Conservation (phyloP, 1,284 basidiomycete genomes). For the Trametes polyzona region DNA sequence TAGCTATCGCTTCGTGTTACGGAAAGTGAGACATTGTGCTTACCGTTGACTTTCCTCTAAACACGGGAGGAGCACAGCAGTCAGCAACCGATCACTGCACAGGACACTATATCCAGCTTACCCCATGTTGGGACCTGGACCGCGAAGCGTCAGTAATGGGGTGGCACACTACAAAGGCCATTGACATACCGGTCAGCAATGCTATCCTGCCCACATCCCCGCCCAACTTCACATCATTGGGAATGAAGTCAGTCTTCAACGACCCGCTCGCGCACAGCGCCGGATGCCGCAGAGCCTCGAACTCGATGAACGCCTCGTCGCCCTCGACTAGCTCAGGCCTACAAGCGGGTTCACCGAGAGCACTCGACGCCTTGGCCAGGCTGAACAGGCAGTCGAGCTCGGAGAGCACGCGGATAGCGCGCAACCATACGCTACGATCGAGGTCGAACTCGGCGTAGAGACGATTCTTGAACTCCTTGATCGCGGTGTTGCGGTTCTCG, state of each 20-base stretch:
- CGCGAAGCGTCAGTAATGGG: background rate
- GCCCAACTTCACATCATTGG: conserved; percentile 92
- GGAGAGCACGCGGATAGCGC: conserved; percentile 77
- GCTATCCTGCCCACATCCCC: conserved; percentile 79
- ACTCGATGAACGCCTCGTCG: conserved; percentile 79
- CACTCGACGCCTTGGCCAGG: conserved; percentile 86
- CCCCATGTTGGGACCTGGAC: conserved; percentile 88
- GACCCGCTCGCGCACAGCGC: conserved; percentile 65
- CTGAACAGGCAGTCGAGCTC: conserved; percentile 95
- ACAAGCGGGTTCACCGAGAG: conserved; percentile 92
- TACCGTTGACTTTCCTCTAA: conserved; percentile 85
- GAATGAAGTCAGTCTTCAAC: conserved; percentile 83
- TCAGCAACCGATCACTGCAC: background rate
- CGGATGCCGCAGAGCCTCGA: conserved; percentile 87
- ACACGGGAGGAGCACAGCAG: background rate
- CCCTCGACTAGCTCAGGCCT: conserved; percentile 87
- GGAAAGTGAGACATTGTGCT: conserved; percentile 31
- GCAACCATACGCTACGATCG: conserved; percentile 81
- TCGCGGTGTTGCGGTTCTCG: conserved; percentile 79
- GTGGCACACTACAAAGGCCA: background rate
- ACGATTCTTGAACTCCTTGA: conserved; percentile 83
- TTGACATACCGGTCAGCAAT: conserved; percentile 82
- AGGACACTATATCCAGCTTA: conserved; percentile 44
- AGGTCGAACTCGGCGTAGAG: conserved; percentile 86
- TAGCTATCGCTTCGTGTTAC: background rate